Conservation (phyloP, 83 land plant species). For the Diphasiastrum complanatum region DNA sequence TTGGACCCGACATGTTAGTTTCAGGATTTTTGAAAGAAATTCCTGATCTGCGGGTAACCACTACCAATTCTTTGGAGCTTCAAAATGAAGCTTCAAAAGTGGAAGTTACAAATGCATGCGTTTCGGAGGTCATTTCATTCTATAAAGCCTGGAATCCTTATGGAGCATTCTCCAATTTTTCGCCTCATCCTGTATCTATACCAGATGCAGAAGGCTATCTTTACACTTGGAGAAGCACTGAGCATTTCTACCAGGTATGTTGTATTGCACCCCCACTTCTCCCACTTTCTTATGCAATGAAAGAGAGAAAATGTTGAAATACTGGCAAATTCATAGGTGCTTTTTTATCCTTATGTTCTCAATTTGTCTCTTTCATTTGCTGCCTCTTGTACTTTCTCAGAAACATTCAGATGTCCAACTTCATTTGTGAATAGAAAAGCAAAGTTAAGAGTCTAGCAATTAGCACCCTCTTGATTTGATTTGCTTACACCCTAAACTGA, state of each 20-base stretch:
- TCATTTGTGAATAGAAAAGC: no score
- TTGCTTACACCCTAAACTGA: no score
- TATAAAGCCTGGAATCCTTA: constrained; percentile 94
- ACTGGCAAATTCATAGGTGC: no score
- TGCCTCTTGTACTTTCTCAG: no score
- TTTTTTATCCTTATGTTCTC: no score
- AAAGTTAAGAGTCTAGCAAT: no score
- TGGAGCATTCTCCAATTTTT: constrained; percentile 91
- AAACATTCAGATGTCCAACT: no score
- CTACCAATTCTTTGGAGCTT: constrained; percentile 24
- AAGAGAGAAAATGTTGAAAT: no score
- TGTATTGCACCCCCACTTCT: no score
- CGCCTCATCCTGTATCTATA: constrained; percentile 71
- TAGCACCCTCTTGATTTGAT: no score
- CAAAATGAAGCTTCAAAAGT: not conserved
- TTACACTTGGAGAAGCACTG: constrained; percentile 66
- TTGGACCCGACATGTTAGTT: constrained; percentile 94
- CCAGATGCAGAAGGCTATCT: constrained; percentile 48
- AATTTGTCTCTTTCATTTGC: no score
- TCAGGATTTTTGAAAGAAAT: constrained; percentile 90
- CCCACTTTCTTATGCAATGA: no score
- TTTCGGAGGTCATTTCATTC: constrained; percentile 52
- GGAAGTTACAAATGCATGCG: constrained; percentile 1
- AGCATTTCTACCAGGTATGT: constrained; percentile 98
- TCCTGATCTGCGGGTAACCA: constrained; percentile 54